Conservation (phyloP, 2,329 filamentous ascomycete genomes). For the Xylariomycetidae sp. region DNA sequence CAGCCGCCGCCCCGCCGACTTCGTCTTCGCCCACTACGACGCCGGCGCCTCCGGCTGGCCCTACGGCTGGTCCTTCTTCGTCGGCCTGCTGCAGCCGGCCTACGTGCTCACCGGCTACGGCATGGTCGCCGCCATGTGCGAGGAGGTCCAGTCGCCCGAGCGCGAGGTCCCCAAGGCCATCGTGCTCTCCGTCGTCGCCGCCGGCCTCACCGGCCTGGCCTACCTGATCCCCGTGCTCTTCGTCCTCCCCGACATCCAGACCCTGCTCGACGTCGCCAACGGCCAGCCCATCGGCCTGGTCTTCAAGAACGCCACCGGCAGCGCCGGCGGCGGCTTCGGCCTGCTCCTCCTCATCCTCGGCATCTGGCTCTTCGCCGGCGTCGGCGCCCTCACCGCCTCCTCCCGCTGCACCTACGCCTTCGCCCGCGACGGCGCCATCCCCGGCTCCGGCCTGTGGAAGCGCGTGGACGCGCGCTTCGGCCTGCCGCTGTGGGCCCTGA, state of each 20-base stretch:
- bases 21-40: constrained; percentile 65
- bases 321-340: constrained; percentile 66
- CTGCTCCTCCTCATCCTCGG: constrained; percentile 70
- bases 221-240: constrained; percentile 73
- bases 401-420: constrained; percentile 72
- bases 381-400: constrained; percentile 67
- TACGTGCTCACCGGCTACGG: constrained; percentile 61
- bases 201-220: constrained; percentile 57
- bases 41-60: constrained; percentile 61
- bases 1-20: constrained; percentile 49
- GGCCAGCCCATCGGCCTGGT: constrained; percentile 71
- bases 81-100: constrained; percentile 60
- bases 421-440: constrained; percentile 68
- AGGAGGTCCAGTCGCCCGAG: constrained; percentile 64
- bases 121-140: constrained; percentile 67
- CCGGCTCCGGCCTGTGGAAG: constrained; percentile 60
- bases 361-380: constrained; percentile 71
- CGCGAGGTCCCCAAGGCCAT: constrained; percentile 67
- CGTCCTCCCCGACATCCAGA: constrained; percentile 61
- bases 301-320: constrained; percentile 71
- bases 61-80: constrained; percentile 65
- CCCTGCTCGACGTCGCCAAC: constrained; percentile 59
- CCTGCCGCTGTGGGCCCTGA: constrained; percentile 64
- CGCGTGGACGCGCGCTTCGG: constrained; percentile 59
- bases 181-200: constrained; percentile 61